These are phyloP conservation scores for Phoma sp. DNA, from an alignment of 2,329 filamentous ascomycete genomes.

Conservation along the genomic window DNA sequence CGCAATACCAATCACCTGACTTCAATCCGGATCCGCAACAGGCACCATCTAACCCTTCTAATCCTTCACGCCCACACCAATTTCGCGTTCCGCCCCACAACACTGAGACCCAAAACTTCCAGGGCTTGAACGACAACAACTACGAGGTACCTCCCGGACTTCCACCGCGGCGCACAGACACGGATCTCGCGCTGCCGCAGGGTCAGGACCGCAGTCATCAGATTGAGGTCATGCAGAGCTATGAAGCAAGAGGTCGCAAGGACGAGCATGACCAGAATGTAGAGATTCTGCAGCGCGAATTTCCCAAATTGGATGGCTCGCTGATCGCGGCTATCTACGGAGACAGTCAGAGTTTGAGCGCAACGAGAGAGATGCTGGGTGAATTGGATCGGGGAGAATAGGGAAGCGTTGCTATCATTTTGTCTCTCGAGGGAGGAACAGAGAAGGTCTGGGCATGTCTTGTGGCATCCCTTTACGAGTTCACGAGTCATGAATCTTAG, in stretches of 20 bases:
- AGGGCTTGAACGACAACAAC: slow-evolving; percentile 17
- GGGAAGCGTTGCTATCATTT: no score
- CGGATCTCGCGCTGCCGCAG: slow-evolving; percentile 50
- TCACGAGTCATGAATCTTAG: neutral
- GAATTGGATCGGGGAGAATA: slow-evolving; percentile 38
- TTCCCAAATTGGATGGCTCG: slow-evolving; percentile 52
- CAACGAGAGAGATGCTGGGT: slow-evolving; percentile 53
- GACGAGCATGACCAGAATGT: slow-evolving; percentile 51
- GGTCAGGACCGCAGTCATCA: slow-evolving; percentile 51
- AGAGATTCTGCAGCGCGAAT: slow-evolving; percentile 51
- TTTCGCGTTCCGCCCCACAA: slow-evolving; percentile 12
- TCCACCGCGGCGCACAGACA: slow-evolving; percentile 38
- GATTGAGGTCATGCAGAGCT: slow-evolving; percentile 51
- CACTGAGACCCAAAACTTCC: slow-evolving; percentile 16
- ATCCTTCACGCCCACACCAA: slow-evolving; percentile 8
- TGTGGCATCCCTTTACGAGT: neutral
- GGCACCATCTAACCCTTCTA: slow-evolving; percentile 4
- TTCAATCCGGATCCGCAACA: slow-evolving; percentile 14
- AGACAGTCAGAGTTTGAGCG: slow-evolving; percentile 50
- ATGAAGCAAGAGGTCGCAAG: slow-evolving; percentile 42
- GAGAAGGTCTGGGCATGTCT: no score
- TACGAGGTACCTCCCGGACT: slow-evolving; percentile 30
- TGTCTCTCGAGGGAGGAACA: no score
- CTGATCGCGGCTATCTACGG: slow-evolving; percentile 55
- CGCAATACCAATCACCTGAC: slow-evolving; percentile 17